Percentiles rank a stretch among this genome's conserved stretches.
Conservation (phyloP, 139 green algal genomes). For the Medakamo hakoo region DNA sequence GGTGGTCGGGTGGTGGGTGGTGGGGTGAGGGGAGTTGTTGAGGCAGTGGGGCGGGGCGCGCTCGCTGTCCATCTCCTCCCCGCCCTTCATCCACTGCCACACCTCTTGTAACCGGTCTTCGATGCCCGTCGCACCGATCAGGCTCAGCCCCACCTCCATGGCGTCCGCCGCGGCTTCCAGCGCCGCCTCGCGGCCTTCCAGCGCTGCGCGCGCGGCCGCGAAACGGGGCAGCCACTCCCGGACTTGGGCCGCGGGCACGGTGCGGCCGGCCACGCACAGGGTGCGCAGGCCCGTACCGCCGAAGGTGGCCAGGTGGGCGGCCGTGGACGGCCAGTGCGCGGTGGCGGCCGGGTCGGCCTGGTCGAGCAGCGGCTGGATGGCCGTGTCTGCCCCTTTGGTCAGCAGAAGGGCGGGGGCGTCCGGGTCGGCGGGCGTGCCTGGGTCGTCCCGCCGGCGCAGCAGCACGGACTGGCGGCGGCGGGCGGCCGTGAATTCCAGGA, state of each 20-base stretch:
- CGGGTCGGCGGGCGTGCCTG: too few relatives aligned
- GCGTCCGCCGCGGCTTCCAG: constrained; percentile 28
- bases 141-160: constrained; percentile 40
- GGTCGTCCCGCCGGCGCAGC: constrained; percentile 23
- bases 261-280: constrained; percentile 48
- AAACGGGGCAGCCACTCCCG: constrained; percentile 16
- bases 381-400: constrained; percentile 57
- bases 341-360: not conserved
- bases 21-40: too few relatives aligned
- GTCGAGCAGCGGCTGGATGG: constrained; percentile 34
- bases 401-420: constrained; percentile 1
- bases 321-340: constrained; percentile 1
- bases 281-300: constrained; percentile 67
- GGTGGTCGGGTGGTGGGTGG: not conserved
- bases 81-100: not conserved
- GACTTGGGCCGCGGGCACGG: constrained; percentile 8
- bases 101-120: constrained; percentile 55
- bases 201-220: constrained; percentile 23
- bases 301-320: not conserved
- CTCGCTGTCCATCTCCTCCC: not conserved
- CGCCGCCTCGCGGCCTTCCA: constrained; percentile 31
- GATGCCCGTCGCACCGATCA: constrained; percentile 57
- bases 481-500: constrained; percentile 66
- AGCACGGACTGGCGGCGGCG: constrained; percentile 62
- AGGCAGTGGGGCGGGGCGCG: too few relatives aligned